These are phyloP conservation scores for Beauveria bassiana DNA, from an alignment of 2,329 filamentous ascomycete genomes.

Conservation along the genomic window DNA sequence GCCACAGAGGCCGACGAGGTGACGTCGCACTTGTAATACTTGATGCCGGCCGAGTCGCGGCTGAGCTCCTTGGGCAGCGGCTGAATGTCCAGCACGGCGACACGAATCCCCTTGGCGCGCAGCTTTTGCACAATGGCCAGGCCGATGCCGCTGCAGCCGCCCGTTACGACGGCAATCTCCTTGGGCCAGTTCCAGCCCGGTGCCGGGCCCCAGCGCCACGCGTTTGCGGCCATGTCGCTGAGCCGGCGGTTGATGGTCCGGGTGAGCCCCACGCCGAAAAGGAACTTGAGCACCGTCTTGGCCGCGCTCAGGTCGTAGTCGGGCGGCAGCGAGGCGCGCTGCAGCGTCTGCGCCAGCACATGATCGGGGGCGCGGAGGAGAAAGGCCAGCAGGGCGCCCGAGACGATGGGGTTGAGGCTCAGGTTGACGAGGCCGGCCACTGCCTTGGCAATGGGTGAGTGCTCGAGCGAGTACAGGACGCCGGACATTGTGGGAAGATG, in stretches of 20 bases:
- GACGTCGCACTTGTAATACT: conserved; percentile 61
- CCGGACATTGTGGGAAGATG: neutral
- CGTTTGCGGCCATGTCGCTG: conserved; percentile 13
- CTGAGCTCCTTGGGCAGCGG: conserved; percentile 10
- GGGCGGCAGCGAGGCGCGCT: conserved; percentile 6
- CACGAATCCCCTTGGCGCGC: conserved; percentile 50
- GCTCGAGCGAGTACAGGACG: conserved; percentile 1
- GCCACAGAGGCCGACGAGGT: conserved; percentile 44
- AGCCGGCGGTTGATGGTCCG: conserved; percentile 14
- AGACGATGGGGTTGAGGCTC: conserved; percentile 3
- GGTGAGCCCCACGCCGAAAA: conserved; percentile 10
- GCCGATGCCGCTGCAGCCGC: conserved; percentile 64
- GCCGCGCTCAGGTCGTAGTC: conserved; percentile 1
- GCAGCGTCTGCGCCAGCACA: neutral
- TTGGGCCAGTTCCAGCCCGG: conserved; percentile 16
- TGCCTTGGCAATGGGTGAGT: conserved; percentile 1
- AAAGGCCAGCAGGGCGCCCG: conserved; percentile 1
- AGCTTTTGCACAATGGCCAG: conserved; percentile 52
- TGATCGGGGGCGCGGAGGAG: neutral
- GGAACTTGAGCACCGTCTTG: conserved; percentile 10
- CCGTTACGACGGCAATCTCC: conserved; percentile 58
- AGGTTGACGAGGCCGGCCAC: neutral
- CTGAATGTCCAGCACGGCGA: conserved; percentile 59
- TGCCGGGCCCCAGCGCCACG: conserved; percentile 8
- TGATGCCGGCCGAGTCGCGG: conserved; percentile 34